These are phyloP conservation scores for Hypoxylon sp. DNA, from an alignment of 2,329 filamentous ascomycete species.

Conservation along the genomic window DNA sequence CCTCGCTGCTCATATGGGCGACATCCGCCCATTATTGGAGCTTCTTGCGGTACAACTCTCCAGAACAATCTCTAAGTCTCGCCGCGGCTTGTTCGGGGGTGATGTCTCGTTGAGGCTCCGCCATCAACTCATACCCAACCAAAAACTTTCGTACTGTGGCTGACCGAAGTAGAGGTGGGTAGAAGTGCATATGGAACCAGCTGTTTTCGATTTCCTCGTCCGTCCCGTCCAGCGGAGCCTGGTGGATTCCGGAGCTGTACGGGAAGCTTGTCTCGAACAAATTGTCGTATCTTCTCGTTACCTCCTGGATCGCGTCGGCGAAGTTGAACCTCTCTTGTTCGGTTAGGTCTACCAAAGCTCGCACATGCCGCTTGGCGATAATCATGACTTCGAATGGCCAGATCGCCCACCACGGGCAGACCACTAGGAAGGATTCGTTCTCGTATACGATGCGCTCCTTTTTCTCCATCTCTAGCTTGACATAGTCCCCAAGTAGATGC, in stretches of 20 bases:
- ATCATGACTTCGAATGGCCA: slow-evolving; percentile 98
- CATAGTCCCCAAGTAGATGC: slow-evolving; percentile 89
- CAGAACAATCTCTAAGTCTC: slow-evolving; percentile 80
- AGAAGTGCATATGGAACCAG: slow-evolving; percentile 98
- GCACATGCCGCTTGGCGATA: slow-evolving; percentile 85
- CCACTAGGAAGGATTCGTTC: slow-evolving; percentile 85
- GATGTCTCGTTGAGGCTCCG: slow-evolving; percentile 97
- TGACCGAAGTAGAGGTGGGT: slow-evolving; percentile 91
- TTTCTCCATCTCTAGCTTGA: slow-evolving; percentile 83
- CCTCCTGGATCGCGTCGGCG: slow-evolving; percentile 87
- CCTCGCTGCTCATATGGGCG: slow-evolving; percentile 9
- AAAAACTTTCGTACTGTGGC: slow-evolving; percentile 96
- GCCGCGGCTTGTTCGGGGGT: slow-evolving; percentile 95
- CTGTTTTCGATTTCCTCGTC: slow-evolving; percentile 87
- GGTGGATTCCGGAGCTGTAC: slow-evolving; percentile 97
- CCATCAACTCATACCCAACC: slow-evolving; percentile 96
- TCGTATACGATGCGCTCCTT: slow-evolving; percentile 89
- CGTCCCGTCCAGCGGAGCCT: slow-evolving; percentile 87
- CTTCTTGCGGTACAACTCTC: slow-evolving; percentile 85
- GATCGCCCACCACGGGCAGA: slow-evolving; percentile 97
- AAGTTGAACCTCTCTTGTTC: slow-evolving; percentile 79
- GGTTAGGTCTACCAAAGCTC: slow-evolving; percentile 85
- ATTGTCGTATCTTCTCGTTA: slow-evolving; percentile 94
- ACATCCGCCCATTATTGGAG: slow-evolving; percentile 51
- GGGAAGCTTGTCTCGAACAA: slow-evolving; percentile 97